Evolutionary conservation across 164 flowering plant genomes (phyloP).

Genomic region (Euptelea pleiosperma): DNA sequence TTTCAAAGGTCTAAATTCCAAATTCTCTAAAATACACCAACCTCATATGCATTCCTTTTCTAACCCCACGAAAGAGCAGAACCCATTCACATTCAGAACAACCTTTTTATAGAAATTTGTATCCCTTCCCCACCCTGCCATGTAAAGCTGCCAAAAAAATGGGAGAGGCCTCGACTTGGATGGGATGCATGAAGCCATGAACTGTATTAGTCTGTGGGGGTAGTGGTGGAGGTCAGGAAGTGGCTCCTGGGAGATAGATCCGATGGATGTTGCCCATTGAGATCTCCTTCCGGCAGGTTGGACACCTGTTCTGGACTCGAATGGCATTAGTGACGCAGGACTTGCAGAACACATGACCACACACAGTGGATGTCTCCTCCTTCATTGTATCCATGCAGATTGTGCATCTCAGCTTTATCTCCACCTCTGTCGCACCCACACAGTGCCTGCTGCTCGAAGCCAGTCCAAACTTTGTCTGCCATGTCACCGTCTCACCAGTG

Average conservation of each 20-base stretch:
- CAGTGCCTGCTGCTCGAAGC: constrained; percentile 18
- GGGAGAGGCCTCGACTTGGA: too few species aligned
- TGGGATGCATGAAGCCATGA: too few species aligned
- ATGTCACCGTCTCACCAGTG: background rate
- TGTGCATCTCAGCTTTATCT: constrained; percentile 31
- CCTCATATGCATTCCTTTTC: too few species aligned
- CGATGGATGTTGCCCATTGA: constrained; percentile 29
- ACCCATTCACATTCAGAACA: too few species aligned
- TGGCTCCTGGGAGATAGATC: constrained; percentile 43
- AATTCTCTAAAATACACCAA: background rate
- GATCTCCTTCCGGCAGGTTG: constrained; percentile 42
- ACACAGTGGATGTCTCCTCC: constrained; percentile 46
- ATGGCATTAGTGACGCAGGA: constrained; percentile 39
- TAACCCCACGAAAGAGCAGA: too few species aligned
- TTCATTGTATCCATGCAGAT: constrained; percentile 45
- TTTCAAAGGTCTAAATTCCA: background rate
- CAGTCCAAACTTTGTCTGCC: constrained; percentile 19
- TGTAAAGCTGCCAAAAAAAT: background rate
- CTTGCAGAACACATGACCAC: constrained; percentile 58
- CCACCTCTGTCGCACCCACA: constrained; percentile 7
- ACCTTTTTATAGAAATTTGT: too few species aligned
- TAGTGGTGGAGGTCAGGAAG: constrained; percentile 14
- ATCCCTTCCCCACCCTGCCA: background rate
- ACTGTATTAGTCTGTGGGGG: too few species aligned
- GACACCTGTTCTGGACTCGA: constrained; percentile 37